phyloP scores from a whole-genome alignment of 2,329 filamentous ascomycete genomes.

The Chalaropsis ovoidea region DNA sequence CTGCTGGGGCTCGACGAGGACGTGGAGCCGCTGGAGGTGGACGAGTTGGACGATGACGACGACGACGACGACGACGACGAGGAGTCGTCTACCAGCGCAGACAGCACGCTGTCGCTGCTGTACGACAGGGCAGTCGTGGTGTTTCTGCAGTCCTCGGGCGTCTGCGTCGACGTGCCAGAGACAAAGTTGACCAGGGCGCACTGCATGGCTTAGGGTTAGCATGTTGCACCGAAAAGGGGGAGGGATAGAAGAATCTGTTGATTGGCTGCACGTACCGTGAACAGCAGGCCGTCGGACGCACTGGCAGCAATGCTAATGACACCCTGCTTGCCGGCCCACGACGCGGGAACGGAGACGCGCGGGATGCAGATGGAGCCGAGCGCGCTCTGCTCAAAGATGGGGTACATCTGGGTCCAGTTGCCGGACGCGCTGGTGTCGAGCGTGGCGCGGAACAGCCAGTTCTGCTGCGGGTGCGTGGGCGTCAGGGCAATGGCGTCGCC shows the following conservation, averaged over 20 bases:
- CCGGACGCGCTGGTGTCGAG: constrained; percentile 19
- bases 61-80: background rate
- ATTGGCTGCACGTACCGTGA: constrained; percentile 39
- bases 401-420: constrained; percentile 28
- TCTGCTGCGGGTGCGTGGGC: constrained; percentile 21
- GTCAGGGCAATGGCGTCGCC: constrained; percentile 21
- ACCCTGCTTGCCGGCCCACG: constrained; percentile 46
- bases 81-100: background rate
- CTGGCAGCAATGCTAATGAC: constrained; percentile 44
- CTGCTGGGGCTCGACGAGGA: constrained; percentile 1
- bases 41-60: background rate
- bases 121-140: constrained; percentile 32
- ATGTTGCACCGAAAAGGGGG: background rate
- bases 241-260: too few relatives aligned
- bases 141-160: constrained; percentile 34
- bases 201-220: constrained; percentile 31
- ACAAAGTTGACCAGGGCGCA: constrained; percentile 49
- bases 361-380: constrained; percentile 46
- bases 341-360: constrained; percentile 39
- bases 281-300: constrained; percentile 47
- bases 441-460: constrained; percentile 22
- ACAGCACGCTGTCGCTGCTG: constrained; percentile 29
- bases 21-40: background rate
- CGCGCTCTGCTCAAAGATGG: constrained; percentile 41
- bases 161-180: constrained; percentile 32